Percentiles rank a stretch among this genome's conserved stretches.
phyloP scores from a whole-genome alignment of 2,329 filamentous ascomycete species.

The Nannizzia gypsea region DNA sequence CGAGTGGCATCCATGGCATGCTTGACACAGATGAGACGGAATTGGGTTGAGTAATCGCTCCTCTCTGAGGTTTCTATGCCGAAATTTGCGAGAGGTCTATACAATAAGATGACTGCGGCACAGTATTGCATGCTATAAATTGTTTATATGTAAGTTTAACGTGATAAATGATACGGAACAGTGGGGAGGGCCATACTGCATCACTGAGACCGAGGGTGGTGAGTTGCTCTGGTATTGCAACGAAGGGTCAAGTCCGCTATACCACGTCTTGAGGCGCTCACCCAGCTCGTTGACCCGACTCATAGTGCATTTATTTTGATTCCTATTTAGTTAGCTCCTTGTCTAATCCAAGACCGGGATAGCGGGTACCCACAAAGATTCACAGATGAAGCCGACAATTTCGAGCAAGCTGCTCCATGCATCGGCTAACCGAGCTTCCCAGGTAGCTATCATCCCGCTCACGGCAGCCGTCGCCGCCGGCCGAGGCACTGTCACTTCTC shows the following conservation, averaged over 20 bases:
- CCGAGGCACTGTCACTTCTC: slow-evolving; percentile 6
- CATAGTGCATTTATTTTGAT: slow-evolving; percentile 5
- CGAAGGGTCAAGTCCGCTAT: slow-evolving; percentile 9
- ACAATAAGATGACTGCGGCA: slow-evolving; percentile 8
- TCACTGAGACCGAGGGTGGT: slow-evolving; percentile 5
- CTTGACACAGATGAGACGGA: slow-evolving; percentile 11
- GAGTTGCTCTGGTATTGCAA: slow-evolving; percentile 6
- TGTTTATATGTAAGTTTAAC: not conserved
- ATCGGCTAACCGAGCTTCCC: slow-evolving; percentile 11
- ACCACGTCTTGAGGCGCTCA: slow-evolving; percentile 11
- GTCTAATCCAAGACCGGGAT: not conserved
- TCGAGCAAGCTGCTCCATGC: slow-evolving; percentile 12
- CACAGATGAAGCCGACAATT: slow-evolving; percentile 13
- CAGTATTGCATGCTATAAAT: slow-evolving; percentile 9
- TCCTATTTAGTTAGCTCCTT: slow-evolving; percentile 6
- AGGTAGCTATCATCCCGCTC: not conserved
- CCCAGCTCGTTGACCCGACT: slow-evolving; percentile 9
- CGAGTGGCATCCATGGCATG: slow-evolving; percentile 10
- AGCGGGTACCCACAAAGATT: slow-evolving; percentile 8
- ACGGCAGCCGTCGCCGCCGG: not conserved
- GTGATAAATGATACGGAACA: not conserved
- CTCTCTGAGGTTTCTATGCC: slow-evolving; percentile 1
- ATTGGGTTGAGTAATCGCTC: not conserved
- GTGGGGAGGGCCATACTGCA: slow-evolving; percentile 7
- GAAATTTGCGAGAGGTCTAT: slow-evolving; percentile 9